Conservation (phyloP, 495 filamentous ascomycete species). For the Neurospora sp. region DNA sequence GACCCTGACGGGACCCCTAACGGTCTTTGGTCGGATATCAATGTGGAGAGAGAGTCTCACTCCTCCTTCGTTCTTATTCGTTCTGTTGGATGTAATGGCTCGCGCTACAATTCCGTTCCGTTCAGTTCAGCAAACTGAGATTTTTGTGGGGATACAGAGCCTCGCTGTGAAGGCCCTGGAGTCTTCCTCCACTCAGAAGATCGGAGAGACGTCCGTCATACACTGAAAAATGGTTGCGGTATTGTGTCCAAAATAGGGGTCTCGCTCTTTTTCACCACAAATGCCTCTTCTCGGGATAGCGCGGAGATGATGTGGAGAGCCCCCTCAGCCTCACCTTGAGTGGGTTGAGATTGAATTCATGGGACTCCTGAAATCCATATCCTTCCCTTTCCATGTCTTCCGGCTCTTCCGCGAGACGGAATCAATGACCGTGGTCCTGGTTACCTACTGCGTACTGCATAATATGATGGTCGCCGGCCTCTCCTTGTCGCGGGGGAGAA, state of each 20-base stretch:
- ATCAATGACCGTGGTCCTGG: neutral
- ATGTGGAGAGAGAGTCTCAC: neutral
- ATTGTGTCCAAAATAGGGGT: neutral
- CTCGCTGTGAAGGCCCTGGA: neutral
- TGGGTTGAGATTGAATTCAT: neutral
- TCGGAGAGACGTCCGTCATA: neutral
- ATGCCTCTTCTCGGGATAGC: neutral
- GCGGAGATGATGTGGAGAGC: neutral
- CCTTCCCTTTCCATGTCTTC: neutral
- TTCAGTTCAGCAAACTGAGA: neutral
- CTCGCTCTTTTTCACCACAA: neutral
- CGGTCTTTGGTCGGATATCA: neutral
- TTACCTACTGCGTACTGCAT: neutral
- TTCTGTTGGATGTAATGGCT: neutral
- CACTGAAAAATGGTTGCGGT: neutral
- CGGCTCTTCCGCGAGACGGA: neutral
- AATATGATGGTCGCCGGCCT: neutral
- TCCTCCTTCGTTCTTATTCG: neutral
- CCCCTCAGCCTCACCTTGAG: neutral
- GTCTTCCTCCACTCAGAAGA: neutral
- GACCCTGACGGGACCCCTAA: neutral
- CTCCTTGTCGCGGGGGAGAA: neutral
- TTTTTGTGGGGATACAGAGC: neutral
- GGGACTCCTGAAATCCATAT: neutral
- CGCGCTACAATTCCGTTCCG: neutral